Percentiles rank a stretch among this genome's conserved stretches.
phyloP scores from a whole-genome alignment of 2,329 filamentous ascomycete species.

The Alternaria gansuensis region DNA sequence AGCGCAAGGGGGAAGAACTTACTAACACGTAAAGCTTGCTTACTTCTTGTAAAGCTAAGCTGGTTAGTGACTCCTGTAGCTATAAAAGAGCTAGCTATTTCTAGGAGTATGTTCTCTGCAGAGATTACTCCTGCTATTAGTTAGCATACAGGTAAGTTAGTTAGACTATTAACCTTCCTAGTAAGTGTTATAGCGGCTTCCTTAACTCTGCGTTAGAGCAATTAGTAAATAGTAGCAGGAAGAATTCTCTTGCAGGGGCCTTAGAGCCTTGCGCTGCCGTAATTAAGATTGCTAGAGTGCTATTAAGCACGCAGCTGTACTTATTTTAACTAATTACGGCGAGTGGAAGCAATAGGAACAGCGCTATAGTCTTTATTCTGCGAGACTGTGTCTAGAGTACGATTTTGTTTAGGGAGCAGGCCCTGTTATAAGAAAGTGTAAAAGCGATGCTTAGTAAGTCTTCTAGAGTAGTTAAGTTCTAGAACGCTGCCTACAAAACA shows the following conservation, averaged over 20 bases:
- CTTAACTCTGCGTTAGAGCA: background rate
- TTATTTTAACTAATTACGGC: background rate
- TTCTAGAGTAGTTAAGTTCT: background rate
- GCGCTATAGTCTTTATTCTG: background rate
- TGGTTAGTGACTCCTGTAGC: conserved; percentile 4
- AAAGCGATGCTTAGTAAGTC: background rate
- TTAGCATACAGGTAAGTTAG: background rate
- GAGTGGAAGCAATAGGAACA: background rate
- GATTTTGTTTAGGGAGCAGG: background rate
- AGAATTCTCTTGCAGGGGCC: background rate
- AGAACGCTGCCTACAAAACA: conserved; percentile 1
- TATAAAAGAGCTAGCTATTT: conserved; percentile 6
- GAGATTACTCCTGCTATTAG: conserved; percentile 4
- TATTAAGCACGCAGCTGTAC: conserved; percentile 4
- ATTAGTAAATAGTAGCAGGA: conserved; percentile 1
- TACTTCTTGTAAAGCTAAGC: conserved; percentile 4
- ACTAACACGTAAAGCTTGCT: conserved; percentile 4
- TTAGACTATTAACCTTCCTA: background rate
- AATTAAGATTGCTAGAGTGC: background rate
- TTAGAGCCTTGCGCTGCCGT: background rate
- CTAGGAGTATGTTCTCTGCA: background rate
- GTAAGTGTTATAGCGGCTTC: background rate
- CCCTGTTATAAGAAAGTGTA: background rate
- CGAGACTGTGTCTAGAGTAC: background rate
- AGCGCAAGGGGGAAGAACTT: conserved; percentile 5